Base-by-base conservation (phyloP, 2,329 filamentous ascomycete genomes). In the Penicillium olsonii region DNA sequence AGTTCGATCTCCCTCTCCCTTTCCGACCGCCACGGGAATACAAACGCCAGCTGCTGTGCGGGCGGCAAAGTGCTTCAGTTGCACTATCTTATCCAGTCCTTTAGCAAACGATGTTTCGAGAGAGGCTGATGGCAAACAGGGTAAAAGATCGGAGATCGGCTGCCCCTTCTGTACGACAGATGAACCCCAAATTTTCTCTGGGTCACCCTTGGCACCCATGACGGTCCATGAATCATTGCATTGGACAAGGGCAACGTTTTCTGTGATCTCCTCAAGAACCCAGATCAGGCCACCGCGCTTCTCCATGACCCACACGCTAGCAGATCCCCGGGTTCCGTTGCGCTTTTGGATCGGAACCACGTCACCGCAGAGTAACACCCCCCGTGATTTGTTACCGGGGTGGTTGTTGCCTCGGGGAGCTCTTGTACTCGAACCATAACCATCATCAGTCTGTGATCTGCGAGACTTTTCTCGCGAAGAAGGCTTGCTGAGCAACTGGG, bases 291-390 rank as follows among this genome's bases (percentile, higher is more conserved):
- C 92, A 44, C 90, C 85, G 41, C 87, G 84, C 72, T 99, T 99
- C 71, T 99, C 94, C 75, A 99, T 99, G 3, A 99, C 94, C 94
- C 94, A 99, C 33, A 99, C 76, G 71, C 92, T 97, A 31, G 94
- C 94, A 50, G 94, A 92, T 2, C 94, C 94, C 4, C 87, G 92
- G 10, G 87, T 83, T 4, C 94, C 94, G 63, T 99, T 96, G 53
- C 94, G 84, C 72, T 97, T 99, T 68, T 92, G 88, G 52, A 99
- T 99, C 0, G 94, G 94, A 15, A 99, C 90, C n/a, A 99, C 92
- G 68, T 99, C 94, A 37, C 94, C 94, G 61, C 94, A 99, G 1
- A 99, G 80, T 44, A 99, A 72, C 20, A 99, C 94, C 3, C 92
- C 92, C 60, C 91, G 82, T 19, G 90, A 95, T 57, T 89, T 91